Conservation (phyloP, 305 asterid genomes). For the Fraxinus platypoda region DNA sequence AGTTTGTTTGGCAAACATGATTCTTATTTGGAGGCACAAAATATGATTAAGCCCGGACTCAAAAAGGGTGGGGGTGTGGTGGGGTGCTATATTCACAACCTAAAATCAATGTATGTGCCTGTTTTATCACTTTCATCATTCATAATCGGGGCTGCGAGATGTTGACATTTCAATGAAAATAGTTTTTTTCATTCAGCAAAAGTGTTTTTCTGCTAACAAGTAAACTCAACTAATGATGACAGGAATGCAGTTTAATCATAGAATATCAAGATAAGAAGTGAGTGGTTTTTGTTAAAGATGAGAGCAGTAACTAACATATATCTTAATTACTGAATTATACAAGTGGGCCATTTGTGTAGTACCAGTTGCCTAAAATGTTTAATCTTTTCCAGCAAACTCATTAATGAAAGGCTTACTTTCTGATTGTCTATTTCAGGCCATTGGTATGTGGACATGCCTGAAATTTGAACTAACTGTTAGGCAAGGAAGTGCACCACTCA, state of each 20-base stretch:
- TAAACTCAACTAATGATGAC: conserved; percentile 21
- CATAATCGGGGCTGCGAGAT: conserved; percentile 34
- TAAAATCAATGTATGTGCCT: conserved; percentile 28
- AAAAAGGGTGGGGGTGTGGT: neutral
- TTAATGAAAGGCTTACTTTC: neutral
- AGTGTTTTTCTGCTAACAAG: conserved; percentile 26
- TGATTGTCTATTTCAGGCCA: neutral
- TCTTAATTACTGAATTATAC: neutral
- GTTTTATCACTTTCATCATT: conserved; percentile 29
- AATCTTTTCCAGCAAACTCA: neutral
- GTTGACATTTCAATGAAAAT: conserved; percentile 32
- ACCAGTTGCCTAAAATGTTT: conserved; percentile 3
- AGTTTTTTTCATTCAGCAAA: conserved; percentile 20
- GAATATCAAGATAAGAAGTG: neutral
- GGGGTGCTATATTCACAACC: conserved; percentile 21
- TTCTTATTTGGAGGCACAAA: conserved; percentile 30
- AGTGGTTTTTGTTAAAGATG: neutral
- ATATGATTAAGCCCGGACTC: conserved; percentile 8
- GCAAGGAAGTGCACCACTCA: neutral
- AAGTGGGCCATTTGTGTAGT: neutral
- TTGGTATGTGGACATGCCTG: neutral
- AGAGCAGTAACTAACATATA: neutral
- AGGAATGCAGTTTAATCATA: neutral
- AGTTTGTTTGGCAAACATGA: conserved; percentile 22
- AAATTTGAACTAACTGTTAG: neutral